A percentile compares a stretch with the other conserved stretches of the same genome.
These are phyloP conservation scores for Linderniella brevidens DNA, from an alignment of 257 asterid genomes.

Conservation along the genomic window DNA sequence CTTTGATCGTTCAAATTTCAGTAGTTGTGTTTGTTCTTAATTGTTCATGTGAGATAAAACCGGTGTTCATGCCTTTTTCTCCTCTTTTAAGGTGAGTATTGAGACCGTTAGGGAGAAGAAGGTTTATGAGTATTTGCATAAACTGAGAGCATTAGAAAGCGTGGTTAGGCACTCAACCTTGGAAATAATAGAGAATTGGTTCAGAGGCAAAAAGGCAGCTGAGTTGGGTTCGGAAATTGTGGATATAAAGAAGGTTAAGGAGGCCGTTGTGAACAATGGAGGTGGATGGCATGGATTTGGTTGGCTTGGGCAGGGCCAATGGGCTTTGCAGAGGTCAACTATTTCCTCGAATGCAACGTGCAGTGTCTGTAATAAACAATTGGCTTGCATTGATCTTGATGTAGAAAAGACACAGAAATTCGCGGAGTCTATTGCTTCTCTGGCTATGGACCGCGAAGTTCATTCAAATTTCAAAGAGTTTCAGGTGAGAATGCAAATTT, in stretches of 20 bases:
- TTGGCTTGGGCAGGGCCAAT: conserved; percentile 72
- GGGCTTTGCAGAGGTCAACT: conserved; percentile 39
- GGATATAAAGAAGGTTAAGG: conserved; percentile 37
- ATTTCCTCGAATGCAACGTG: conserved; percentile 45
- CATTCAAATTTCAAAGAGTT: conserved; percentile 66
- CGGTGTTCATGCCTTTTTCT: conserved; percentile 6
- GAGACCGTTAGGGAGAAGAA: conserved; percentile 36
- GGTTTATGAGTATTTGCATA: conserved; percentile 78
- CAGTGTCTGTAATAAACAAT: conserved; percentile 33
- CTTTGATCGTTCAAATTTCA: not conserved
- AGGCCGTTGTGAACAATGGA: conserved; percentile 42
- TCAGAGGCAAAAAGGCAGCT: conserved; percentile 35
- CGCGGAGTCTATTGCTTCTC: conserved; percentile 58
- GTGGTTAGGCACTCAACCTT: conserved; percentile 40
- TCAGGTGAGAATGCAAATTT: conserved; percentile 26
- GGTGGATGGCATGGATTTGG: conserved; percentile 99
- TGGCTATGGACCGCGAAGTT: conserved; percentile 70
- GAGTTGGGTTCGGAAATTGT: conserved; percentile 22
- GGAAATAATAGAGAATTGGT: conserved; percentile 53
- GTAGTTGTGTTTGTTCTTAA: not conserved
- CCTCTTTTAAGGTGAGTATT: conserved; percentile 50
- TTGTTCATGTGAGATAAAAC: not conserved
- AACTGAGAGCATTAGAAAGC: conserved; percentile 35
- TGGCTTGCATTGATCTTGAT: conserved; percentile 66
- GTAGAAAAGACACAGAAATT: conserved; percentile 57